Base-by-base conservation (phyloP, 805 yeast genomes). In the Kodamaea leandrae region DNA sequence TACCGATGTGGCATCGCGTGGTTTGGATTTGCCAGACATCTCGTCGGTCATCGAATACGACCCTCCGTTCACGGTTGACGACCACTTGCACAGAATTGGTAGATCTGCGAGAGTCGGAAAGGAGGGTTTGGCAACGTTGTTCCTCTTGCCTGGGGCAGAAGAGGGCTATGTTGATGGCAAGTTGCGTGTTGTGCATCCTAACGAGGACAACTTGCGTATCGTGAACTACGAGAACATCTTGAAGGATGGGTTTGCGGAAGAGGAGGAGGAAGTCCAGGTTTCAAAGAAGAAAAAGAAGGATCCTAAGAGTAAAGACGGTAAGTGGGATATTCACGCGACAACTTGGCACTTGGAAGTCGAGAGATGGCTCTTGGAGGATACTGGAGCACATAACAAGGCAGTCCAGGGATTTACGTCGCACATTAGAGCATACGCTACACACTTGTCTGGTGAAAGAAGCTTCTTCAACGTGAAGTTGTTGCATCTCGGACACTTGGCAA, bases 61-160 rank as follows among this genome's bases (percentile, higher is more conserved):
- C 58, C 96, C 99, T 2, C 96, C 99, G 4, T 90, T 91, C 56
- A 77, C 93, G 1, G 72, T 88, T 4, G 97, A 89, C 48, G 99
- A 93, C 58, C 99, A 93, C 72, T 69, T 93, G 44, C 99, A 93
- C 63, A 77, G 99, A 63, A 86, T 90, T 42, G 99, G 99, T 40
- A 81, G 99, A 69, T 89, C 98, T 9, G 99, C 99, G 6, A 82
- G 99, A 67, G 96, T 95, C n/a, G 99, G 99, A 48, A 76, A 80
- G 33, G 63, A 68, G 28, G 99, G 99, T 60, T 73, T 73, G 27
- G 85, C 97, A 1, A 60, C 80, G 2, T 63, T 93, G 43, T 88
- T 91, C 55, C 67, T 93, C 30, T 67, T 91, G 23, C 99, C 99
- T 1, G 95, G 96, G 1, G 76, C 70, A 45, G 98, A 91, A 62